Evolutionary conservation across 306 rosid genomes (phyloP).

Genomic region (Casuarina glauca): DNA sequence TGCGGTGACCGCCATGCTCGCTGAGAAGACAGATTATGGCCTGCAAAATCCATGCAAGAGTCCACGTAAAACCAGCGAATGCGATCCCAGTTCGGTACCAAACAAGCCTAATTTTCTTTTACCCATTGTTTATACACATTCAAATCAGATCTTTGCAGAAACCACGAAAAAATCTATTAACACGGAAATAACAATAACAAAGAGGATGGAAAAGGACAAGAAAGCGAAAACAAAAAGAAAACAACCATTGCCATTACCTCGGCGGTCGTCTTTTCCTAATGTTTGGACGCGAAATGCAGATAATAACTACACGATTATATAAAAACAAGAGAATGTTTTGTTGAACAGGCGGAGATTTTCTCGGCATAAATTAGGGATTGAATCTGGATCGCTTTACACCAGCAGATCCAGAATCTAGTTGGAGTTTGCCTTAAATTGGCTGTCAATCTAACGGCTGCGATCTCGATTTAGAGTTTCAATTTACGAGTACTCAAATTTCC

Average conservation of each 20-base stretch:
- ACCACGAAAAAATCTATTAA: too few species aligned
- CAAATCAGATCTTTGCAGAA: too few species aligned
- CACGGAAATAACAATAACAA: too few species aligned
- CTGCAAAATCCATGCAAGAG: neutral
- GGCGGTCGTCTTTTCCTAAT: neutral
- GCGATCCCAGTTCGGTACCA: too few species aligned
- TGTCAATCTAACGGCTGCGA: neutral
- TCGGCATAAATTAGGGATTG: neutral
- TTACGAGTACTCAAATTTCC: neutral
- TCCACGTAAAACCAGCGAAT: neutral
- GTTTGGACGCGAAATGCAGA: too few species aligned
- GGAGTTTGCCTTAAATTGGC: neutral
- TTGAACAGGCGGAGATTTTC: neutral
- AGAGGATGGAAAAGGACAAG: neutral
- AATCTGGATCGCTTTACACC: neutral
- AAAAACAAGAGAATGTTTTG: too few species aligned
- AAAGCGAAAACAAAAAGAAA: neutral
- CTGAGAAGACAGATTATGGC: neutral
- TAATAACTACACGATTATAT: too few species aligned
- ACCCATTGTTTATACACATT: too few species aligned
- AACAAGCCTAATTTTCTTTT: too few species aligned
- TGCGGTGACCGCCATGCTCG: constrained; percentile 39
- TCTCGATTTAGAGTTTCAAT: neutral
- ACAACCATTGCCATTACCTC: neutral
- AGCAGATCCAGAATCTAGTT: constrained; percentile 1